A percentile compares a stretch with the other conserved stretches of the same genome.
These are phyloP conservation scores for Clonostachys byssicola DNA, from an alignment of 2,329 filamentous ascomycete genomes.

Conservation along the genomic window DNA sequence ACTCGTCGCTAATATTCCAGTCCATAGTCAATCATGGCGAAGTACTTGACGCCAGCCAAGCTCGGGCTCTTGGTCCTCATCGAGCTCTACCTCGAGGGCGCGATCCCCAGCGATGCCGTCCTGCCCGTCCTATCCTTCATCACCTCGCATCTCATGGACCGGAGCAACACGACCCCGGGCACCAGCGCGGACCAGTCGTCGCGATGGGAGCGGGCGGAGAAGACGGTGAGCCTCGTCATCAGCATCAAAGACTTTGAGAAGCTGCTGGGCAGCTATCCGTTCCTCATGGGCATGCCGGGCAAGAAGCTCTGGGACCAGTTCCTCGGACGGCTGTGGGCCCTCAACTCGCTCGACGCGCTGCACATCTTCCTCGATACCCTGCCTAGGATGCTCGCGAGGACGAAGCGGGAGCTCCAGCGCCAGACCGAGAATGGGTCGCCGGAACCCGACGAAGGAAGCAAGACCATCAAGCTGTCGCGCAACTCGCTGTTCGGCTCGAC, in stretches of 20 bases:
- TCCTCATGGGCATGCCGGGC: constrained; percentile 60
- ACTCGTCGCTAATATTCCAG: too few species aligned
- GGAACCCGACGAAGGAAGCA: constrained; percentile 27
- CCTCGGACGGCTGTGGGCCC: constrained; percentile 74
- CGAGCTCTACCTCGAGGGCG: constrained; percentile 72
- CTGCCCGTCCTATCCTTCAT: constrained; percentile 77
- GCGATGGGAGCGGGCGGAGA: constrained; percentile 44
- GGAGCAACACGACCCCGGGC: constrained; percentile 3
- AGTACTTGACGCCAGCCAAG: constrained; percentile 85
- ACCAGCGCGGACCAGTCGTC: constrained; percentile 11
- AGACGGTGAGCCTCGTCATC: constrained; percentile 46
- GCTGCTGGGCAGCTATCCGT: constrained; percentile 46
- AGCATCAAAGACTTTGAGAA: constrained; percentile 56
- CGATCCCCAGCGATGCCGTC: constrained; percentile 64
- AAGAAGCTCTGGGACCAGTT: constrained; percentile 86
- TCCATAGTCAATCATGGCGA: constrained; percentile 51
- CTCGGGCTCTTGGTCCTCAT: constrained; percentile 78
- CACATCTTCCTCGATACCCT: constrained; percentile 68
- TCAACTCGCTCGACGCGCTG: constrained; percentile 79
- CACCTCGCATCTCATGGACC: constrained; percentile 62
- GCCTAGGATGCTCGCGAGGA: constrained; percentile 53
- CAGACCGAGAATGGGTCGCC: constrained; percentile 39
- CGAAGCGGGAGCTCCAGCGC: constrained; percentile 52
- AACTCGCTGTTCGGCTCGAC: constrained; percentile 81
- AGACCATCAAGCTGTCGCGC: constrained; percentile 55